Evolutionary conservation across 805 yeast species (phyloP), one percentile per base, ranked within the genome.

Genomic region (Saccharomycopsis oosterbeekiorum): DNA sequence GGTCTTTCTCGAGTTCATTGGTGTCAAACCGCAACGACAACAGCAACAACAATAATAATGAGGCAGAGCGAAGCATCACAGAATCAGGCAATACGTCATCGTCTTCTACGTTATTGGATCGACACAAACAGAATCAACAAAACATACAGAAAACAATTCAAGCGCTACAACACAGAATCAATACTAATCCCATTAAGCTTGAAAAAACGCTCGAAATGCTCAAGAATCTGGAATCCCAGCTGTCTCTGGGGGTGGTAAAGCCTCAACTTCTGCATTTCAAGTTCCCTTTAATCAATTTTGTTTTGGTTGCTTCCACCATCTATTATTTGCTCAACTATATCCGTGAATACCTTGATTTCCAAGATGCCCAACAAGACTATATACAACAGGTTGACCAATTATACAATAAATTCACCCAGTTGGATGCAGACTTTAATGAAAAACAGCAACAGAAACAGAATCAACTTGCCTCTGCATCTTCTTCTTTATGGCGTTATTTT

Each of bases 281-380:
- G 57, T 62, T 73, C 42, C 75, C 76, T 0, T 56, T 74, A 14
- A 65, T 75, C 8, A 64, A 71, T 14, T 67, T 70, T 43, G 67
- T 74, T 26, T 60, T 74, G 11, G 60, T 73, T 5, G 74, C 73
- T 0, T 69, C 73, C 21, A 67, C 71, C 1, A 67, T 72, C 12
- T 74, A 73, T 60, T 64, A 73, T 43, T 58, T 67, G 11, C 60
- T 73, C 8, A 75, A 73, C 54, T 73, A 71, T 61, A 39, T 61
- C 15, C 73, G 76, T 74, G 67, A 67, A 59, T 62, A 65, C 53
- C 60, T 74, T 29, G 73, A 72, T 41, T 71, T 68, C 26, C 73
- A 72, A 56, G 71, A 69, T 29, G 65, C 66, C 43, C 56, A 72
- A 24, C 50, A 65, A 14, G 61, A 59, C 0, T 66, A 69, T 66